Conservation (phyloP, 176 grass and related monocot species). For the Aegilops longissima region DNA sequence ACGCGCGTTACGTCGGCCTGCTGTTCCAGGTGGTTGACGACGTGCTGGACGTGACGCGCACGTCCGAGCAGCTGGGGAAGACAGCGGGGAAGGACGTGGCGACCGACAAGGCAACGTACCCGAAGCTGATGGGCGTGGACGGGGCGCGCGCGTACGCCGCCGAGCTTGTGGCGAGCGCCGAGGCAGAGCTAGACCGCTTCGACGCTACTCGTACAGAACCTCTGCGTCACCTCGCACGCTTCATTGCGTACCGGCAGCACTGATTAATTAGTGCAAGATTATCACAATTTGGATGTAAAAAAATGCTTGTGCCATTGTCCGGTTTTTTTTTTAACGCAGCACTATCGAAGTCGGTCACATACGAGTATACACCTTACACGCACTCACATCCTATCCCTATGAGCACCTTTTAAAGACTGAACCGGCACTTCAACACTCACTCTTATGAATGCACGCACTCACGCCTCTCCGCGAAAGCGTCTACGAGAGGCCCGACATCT, state of each 20-base stretch:
- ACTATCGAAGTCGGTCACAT: too few relatives aligned
- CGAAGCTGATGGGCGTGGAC: slow-evolving; percentile 18
- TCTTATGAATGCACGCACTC: too few relatives aligned
- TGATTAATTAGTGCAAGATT: background rate
- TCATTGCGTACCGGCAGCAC: slow-evolving; percentile 1
- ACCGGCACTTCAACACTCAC: too few relatives aligned
- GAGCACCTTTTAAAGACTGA: too few relatives aligned
- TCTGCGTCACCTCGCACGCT: background rate
- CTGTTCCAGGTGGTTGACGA: slow-evolving; percentile 13
- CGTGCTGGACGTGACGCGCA: slow-evolving; percentile 14
- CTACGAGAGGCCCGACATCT: too few relatives aligned
- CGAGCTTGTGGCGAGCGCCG: background rate
- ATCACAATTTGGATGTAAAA: background rate
- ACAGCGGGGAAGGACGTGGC: slow-evolving; percentile 5
- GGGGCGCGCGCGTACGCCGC: slow-evolving; percentile 9
- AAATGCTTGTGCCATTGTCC: background rate
- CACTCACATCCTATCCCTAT: too few relatives aligned
- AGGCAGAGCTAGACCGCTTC: slow-evolving; percentile 13
- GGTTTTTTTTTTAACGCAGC: too few relatives aligned
- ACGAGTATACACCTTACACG: too few relatives aligned
- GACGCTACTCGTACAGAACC: background rate
- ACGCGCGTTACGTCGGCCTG: background rate
- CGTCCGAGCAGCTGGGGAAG: slow-evolving; percentile 14
- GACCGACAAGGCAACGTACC: background rate
- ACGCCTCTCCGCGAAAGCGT: too few relatives aligned